phyloP scores from a whole-genome alignment of 306 rosid species.

The Pyrus betulifolia region DNA sequence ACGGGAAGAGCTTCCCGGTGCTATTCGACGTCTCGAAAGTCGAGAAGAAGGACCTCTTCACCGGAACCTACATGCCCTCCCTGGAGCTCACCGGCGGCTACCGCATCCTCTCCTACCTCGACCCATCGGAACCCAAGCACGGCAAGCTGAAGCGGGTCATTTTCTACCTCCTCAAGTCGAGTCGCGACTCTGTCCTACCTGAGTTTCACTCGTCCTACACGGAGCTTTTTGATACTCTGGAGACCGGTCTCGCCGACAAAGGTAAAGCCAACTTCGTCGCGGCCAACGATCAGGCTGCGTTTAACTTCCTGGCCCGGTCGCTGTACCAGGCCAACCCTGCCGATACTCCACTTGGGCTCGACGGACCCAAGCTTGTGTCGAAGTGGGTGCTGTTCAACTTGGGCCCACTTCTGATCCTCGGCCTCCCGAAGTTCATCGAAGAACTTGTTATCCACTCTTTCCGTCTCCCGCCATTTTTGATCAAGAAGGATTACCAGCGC shows the following conservation, averaged over 20 bases:
- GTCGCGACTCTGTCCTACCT: slow-evolving; percentile 50
- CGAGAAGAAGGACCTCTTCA: slow-evolving; percentile 67
- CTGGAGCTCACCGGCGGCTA: slow-evolving; percentile 81
- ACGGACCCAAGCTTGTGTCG: slow-evolving; percentile 49
- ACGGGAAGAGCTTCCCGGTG: slow-evolving; percentile 68
- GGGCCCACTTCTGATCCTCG: slow-evolving; percentile 47
- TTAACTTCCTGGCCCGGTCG: slow-evolving; percentile 56
- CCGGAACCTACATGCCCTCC: slow-evolving; percentile 84
- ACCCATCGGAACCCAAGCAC: slow-evolving; percentile 80
- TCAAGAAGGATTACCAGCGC: slow-evolving; percentile 55
- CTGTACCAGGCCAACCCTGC: slow-evolving; percentile 40
- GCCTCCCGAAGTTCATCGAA: slow-evolving; percentile 60
- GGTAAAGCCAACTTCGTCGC: slow-evolving; percentile 50
- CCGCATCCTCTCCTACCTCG: slow-evolving; percentile 78
- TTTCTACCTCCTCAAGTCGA: slow-evolving; percentile 57
- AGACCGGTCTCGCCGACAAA: slow-evolving; percentile 30
- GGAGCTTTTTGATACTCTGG: slow-evolving; percentile 44
- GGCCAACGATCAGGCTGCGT: slow-evolving; percentile 64
- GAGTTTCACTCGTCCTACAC: slow-evolving; percentile 57
- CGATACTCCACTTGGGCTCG: slow-evolving; percentile 42
- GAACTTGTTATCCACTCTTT: slow-evolving; percentile 48
- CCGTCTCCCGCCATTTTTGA: slow-evolving; percentile 49
- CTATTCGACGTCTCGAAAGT: slow-evolving; percentile 73
- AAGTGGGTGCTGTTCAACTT: slow-evolving; percentile 68
- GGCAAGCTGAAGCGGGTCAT: slow-evolving; percentile 48